Base-by-base conservation (phyloP, 2,329 filamentous ascomycete genomes). In the Fusarium penzigii region DNA sequence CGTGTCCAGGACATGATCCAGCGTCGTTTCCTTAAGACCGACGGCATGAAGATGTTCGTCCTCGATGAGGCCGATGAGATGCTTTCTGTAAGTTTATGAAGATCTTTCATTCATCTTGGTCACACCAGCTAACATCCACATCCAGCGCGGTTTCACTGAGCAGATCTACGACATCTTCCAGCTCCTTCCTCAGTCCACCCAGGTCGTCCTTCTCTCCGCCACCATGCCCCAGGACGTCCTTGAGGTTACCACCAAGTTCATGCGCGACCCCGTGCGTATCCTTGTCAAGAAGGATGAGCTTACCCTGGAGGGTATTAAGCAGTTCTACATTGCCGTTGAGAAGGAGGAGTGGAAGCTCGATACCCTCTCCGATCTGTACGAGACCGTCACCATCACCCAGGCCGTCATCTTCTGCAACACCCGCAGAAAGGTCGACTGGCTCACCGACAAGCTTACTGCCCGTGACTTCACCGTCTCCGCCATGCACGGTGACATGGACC, bases 401-500 rank as follows among this genome's bases (percentile, higher is more conserved):
- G 94, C 94, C 55, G 94, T 99, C 78, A 99, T 99, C 80, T 99
- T 99, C 90, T 99, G 94, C 87, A 99, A 99, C 88, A 99, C 94
- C 73, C 90, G 94, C 77, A 89, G 93, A 85, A 99, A 99, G 92
- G 94, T 99, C 71, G 94, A 99, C 83, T 99, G 94, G 94, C 89
- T 99, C 68, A 97, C 94, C 66, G 93, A 97, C 80, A 97, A 97
- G 87, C 92, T 99, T 75, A 95, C 91, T 69, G 89, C 90, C 69
- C 91, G 92, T 82, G 93, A 99, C 80, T 99, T 99, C 84, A 97
- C 94, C 60, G 94, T 99, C 75, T 97, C 93, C 39, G 92, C 93
- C 79, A 97, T 99, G 94, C 94, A 99, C 84, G 94, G 94, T 75
- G 94, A 99, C 73, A 99, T 99, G 94, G 92, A 96, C 77, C 92